These are phyloP conservation scores for Ascochyta pisi DNA, from an alignment of 2,329 filamentous ascomycete species.

Conservation along the genomic window DNA sequence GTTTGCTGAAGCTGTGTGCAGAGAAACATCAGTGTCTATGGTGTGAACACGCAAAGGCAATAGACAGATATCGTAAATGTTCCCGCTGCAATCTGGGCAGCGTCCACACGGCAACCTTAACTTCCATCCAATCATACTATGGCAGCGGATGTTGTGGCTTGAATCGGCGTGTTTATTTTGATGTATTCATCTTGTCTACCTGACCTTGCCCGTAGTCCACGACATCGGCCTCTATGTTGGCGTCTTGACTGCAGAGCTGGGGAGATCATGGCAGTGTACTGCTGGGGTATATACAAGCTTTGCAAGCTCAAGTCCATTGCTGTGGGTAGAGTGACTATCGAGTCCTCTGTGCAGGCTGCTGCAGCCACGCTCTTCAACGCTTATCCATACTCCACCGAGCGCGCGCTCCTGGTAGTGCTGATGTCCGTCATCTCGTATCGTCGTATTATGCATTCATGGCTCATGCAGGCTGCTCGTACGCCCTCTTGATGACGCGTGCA, in stretches of 20 bases:
- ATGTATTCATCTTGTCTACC: constrained; percentile 6
- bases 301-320: constrained; percentile 15
- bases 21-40: not conserved
- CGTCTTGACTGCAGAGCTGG: constrained; percentile 1
- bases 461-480: constrained; percentile 49
- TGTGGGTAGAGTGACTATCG: constrained; percentile 15
- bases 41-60: not conserved
- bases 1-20: not conserved
- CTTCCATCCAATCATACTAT: not conserved
- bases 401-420: constrained; percentile 1
- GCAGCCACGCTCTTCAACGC: constrained; percentile 11
- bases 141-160: not conserved
- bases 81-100: not conserved
- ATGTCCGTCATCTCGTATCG: constrained; percentile 18
- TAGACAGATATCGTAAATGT: not conserved
- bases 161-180: not conserved
- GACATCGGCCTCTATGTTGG: constrained; percentile 1
- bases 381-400: constrained; percentile 4
- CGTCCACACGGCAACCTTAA: not conserved
- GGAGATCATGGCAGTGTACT: constrained; percentile 11
- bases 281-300: constrained; percentile 17
- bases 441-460: constrained; percentile 15
- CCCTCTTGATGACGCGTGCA: constrained; percentile 45
- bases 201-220: not conserved
- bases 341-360: constrained; percentile 16